Conservation (phyloP, 805 yeast species). For the Citeromyces matritensis region DNA sequence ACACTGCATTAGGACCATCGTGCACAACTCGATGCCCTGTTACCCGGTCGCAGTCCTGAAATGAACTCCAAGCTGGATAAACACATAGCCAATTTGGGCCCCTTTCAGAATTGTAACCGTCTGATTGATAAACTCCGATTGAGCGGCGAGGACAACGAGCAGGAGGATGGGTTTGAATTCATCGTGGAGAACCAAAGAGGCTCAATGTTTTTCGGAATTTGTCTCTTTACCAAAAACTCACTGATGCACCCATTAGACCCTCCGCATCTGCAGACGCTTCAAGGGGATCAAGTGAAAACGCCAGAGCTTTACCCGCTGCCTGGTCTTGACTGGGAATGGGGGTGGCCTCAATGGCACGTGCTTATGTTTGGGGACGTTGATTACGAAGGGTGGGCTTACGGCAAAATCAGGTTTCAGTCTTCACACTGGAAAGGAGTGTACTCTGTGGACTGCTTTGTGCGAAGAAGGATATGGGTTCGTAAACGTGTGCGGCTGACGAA, state of each 20-base stretch:
- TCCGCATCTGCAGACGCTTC: conserved; percentile 26
- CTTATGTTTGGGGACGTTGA: conserved; percentile 40
- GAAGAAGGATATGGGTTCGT: conserved; percentile 37
- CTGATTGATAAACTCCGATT: conserved; percentile 1
- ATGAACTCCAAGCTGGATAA: conserved; percentile 5
- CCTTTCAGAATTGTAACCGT: conserved; percentile 2
- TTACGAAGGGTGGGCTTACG: conserved; percentile 43
- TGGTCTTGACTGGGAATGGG: conserved; percentile 35
- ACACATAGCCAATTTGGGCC: conserved; percentile 4
- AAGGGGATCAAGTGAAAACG: conserved; percentile 19
- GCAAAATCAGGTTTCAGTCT: conserved; percentile 22
- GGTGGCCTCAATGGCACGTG: conserved; percentile 39
- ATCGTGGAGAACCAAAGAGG: conserved; percentile 43
- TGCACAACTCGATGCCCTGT: no score
- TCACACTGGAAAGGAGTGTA: conserved; percentile 35
- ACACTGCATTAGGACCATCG: no score
- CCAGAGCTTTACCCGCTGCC: conserved; percentile 26
- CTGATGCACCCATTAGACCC: conserved; percentile 35
- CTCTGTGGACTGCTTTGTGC: conserved; percentile 29
- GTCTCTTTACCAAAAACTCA: conserved; percentile 28
- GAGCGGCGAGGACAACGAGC: no score
- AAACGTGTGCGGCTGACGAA: conserved; percentile 10
- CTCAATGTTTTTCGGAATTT: conserved; percentile 32
- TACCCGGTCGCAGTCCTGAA: no score
- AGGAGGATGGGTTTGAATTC: conserved; percentile 16